Base-by-base conservation (phyloP, 306 rosid species). In the Notholithocarpus densiflorus region DNA sequence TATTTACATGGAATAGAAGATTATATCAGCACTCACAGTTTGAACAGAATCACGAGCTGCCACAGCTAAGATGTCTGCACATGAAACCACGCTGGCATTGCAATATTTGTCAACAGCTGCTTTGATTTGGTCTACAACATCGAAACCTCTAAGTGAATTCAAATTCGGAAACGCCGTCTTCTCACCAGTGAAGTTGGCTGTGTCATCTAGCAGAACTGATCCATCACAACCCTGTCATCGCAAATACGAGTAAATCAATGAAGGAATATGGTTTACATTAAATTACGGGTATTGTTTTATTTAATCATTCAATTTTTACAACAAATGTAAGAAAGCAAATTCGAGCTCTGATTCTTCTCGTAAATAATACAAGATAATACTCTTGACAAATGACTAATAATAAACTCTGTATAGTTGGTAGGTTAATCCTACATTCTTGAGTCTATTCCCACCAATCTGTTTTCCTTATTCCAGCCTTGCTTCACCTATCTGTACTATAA, bases 171-270 rank as follows among this genome's bases (percentile, higher is more conserved):
- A 1, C 0, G 92, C 95, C 0, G 80, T 89, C 78, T 89, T 88
- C 84, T 90, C 95, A 17, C 95, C 89, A 0, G 24, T 79, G 68
- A 90, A 83, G 68, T 24, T 76, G 4, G 71, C 64, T 0, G 84
- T 83, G 26, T 88, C 92, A 43, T 90, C 90, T 3, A 88, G 83
- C 65, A 90, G 66, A 77, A 88, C 13, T 5, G 95, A 90, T 64
- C 89, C 92, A 80, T 88, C 95, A n/a, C 95, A 90, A 2, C 95
- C 92, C 91, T 90, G 65, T 65, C 40, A 70, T 56, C n/a, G 9
- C 32, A 71, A 23, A 48, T 1, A 56, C 27, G 20, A 17, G 29
- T 9, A 9, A 13, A 59, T 14, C 65, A 21, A 20, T 59, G 2
- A 12, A 23, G 6, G 14, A 23, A 59, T 4, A 21, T 11, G 27